Base-by-base conservation (phyloP, 805 yeast genomes). In the Metschnikowia hibisci region DNA sequence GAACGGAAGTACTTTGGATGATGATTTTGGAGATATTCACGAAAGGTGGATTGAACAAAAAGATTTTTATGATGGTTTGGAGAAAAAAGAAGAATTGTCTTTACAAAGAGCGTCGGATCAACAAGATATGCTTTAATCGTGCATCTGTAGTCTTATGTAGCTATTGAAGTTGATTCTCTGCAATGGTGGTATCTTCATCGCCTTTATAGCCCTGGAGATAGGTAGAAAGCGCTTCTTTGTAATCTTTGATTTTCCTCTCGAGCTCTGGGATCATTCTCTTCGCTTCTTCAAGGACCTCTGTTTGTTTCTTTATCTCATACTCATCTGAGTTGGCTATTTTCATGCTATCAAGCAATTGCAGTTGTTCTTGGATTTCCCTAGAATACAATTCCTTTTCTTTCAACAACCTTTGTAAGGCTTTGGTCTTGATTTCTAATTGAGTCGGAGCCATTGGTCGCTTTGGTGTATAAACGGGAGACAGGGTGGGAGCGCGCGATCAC, bases 31-130 rank as follows among this genome's bases (percentile, higher is more conserved):
- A 6, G 96, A 90, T 60, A 78, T 88, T 4, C 99, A 93, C 53
- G 99, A 93, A 52, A 73, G 99, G 46, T 93, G 99, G 99, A 77
- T 93, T 9, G 96, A 87, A 45, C 74, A 82, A 51, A 93, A 90
- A 60, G 84, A 77, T 22, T 69, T 68, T 39, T 89, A 87, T 62
- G 99, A 93, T 51, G 74, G 77, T 39, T 42, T 54, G 39, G 76
- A 68, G 45, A 25, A 40, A 44, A 56, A n/a, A 57, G 67, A 54
- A 45, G 37, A 30, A 43, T 40, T 7, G 75, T 14, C 16, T 11
- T 11, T 18, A 27, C 16, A 10, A 10, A 18, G 27, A 9, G 31
- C 32, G 25, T 27, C 32, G 9, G 16, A n/a, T 18, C 32, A 35
- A 18, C 32, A 35, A 73, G 34, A 61, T n/a, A 32, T 23, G 23